Evolutionary conservation across 192 early-diverging fungal genomes (phyloP), one percentile per base, ranked within the genome.

Genomic region (Backusella parvicylindrica): DNA sequence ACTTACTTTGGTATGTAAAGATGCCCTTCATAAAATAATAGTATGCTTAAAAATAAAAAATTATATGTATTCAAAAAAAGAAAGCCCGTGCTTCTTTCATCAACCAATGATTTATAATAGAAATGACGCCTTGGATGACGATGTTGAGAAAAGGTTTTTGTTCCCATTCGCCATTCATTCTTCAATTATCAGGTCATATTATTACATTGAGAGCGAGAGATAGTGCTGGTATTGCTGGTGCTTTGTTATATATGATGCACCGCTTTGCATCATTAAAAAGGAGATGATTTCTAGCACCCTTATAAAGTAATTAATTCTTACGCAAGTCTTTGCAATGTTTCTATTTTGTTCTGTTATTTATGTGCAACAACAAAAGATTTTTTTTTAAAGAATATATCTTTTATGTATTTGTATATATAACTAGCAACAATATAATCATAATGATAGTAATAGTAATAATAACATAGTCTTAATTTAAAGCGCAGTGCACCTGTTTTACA

Each of bases 121-220:
- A 60, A 60, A 60, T 60, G 53, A 60, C 53, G 53, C 53, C 53
- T 60, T 60, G 53, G 53, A 28, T 60, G 53, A 60, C 53, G 53
- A 60, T 60, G 11, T 28, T 28, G 11, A 60, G 53, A 26, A 60
- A 60, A 60, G 26, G 7, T 7, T 28, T 50, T 21, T 50, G 40
- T 47, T n/a, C 16, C 43, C 43, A 21, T 47, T 47, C 43, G 43
- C n/a, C 43, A 47, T 41, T 13, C 40, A 41, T 47, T 47, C 43
- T n/a, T 47, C 43, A n/a, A 47, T 47, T 16, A 47, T 47, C 43
- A 47, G 43, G 43, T 47, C 18, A 47, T 47, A 41, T 41, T 16
- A 47, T 47, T 47, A n/a, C 16, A n/a, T 47, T n/a, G 18, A 47
- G 18, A 47, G 6, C 18, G 6, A 47, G 0, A 35, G 2, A 6